These are phyloP conservation scores for Ceriops tagal DNA, from an alignment of 345 rosid genomes.

Conservation along the genomic window DNA sequence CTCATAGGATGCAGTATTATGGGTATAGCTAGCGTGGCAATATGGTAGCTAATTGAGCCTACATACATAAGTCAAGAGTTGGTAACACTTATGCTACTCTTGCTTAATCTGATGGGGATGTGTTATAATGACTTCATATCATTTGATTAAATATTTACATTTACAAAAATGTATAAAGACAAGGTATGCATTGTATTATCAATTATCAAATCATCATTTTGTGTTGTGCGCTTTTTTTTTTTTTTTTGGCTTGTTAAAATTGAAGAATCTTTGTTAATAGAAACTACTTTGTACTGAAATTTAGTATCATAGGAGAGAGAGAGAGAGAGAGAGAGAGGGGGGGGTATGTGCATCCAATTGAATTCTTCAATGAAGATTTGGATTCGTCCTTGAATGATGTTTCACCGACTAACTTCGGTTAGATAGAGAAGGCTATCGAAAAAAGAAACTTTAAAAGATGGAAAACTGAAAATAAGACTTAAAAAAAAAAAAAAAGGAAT, in stretches of 20 bases:
- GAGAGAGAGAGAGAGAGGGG: background rate
- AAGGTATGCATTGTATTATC: background rate
- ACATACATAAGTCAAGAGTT: background rate
- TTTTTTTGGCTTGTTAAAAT: no score
- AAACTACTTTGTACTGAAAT: no score
- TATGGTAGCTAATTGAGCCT: background rate
- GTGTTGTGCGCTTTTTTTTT: no score
- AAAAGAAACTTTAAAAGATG: conserved; percentile 17
- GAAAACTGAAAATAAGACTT: background rate
- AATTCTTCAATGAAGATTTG: conserved; percentile 36
- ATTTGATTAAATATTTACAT: background rate
- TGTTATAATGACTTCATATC: background rate
- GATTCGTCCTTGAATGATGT: conserved; percentile 23
- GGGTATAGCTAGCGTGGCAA: background rate
- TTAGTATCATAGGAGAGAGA: no score
- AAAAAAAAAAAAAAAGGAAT: background rate
- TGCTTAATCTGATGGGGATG: background rate
- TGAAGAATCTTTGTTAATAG: no score
- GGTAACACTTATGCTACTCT: background rate
- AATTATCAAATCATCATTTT: background rate
- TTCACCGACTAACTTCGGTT: conserved; percentile 28
- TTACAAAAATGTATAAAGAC: no score
- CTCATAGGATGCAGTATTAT: conserved; percentile 15
- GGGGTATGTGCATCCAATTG: conserved; percentile 18
- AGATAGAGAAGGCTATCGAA: conserved; percentile 19